Conservation (phyloP, 345 rosid species). For the Clarkia xantiana region DNA sequence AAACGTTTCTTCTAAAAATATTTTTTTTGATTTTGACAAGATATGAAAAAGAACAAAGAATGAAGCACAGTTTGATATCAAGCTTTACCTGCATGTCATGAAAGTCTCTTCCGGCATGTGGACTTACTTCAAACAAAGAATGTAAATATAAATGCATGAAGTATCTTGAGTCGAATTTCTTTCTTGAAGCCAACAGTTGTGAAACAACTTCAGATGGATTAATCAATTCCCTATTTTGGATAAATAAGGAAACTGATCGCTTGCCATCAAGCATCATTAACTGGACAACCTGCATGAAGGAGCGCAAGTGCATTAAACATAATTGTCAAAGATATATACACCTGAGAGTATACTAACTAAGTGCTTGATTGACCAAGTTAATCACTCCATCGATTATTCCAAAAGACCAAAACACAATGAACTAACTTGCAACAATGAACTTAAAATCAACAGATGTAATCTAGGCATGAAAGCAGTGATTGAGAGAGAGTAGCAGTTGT, state of each 20-base stretch:
- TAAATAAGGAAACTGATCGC: slow-evolving; percentile 62
- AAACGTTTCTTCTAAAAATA: too few relatives aligned
- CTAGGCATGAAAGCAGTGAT: too few relatives aligned
- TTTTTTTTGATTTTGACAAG: too few relatives aligned
- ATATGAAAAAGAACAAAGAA: too few relatives aligned
- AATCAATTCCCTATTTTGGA: slow-evolving; percentile 71
- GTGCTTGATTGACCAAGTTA: too few relatives aligned
- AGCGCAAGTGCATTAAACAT: background rate
- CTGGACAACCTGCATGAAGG: slow-evolving; percentile 60
- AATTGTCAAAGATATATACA: slow-evolving; percentile 4
- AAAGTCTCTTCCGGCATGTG: slow-evolving; percentile 72
- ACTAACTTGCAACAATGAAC: too few relatives aligned
- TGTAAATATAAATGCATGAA: slow-evolving; percentile 79
- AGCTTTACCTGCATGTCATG: slow-evolving; percentile 89
- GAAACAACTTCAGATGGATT: slow-evolving; percentile 76
- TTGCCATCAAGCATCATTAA: slow-evolving; percentile 84
- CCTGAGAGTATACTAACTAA: slow-evolving; percentile 3
- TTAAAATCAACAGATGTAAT: too few relatives aligned
- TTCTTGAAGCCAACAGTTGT: slow-evolving; percentile 41
- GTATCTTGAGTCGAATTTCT: slow-evolving; percentile 69
- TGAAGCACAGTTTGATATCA: background rate
- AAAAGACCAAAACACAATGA: too few relatives aligned
- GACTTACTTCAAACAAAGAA: slow-evolving; percentile 65
- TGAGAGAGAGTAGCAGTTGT: background rate
- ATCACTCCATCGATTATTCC: too few relatives aligned